A percentile compares a stretch with the other conserved stretches of the same genome.
phyloP scores from a whole-genome alignment of 345 rosid genomes.

The Murraya paniculata region DNA sequence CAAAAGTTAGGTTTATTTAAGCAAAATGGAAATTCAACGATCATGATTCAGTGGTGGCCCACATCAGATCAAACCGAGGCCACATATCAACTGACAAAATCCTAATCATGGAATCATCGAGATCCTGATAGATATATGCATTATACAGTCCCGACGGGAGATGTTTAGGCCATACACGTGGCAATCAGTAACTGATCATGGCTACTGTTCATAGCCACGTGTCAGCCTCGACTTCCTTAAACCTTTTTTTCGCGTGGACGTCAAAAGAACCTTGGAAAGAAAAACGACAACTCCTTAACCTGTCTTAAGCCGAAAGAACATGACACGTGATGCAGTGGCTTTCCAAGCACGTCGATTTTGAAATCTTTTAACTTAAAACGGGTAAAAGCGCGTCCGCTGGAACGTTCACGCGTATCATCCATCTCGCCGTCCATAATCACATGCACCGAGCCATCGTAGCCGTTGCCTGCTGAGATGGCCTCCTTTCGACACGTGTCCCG shows the following conservation, averaged over 20 bases:
- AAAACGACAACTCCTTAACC: not conserved
- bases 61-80: not conserved
- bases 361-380: not conserved
- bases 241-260: constrained; percentile 19
- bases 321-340: constrained; percentile 9
- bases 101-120: not conserved
- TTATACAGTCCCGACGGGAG: not conserved
- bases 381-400: constrained; percentile 21
- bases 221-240: not conserved
- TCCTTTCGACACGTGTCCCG: constrained; percentile 3
- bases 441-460: constrained; percentile 37
- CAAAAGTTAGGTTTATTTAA: too few species aligned
- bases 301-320: constrained; percentile 7
- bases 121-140: not conserved
- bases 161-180: not conserved
- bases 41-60: not conserved
- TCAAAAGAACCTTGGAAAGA: constrained; percentile 14
- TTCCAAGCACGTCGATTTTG: not conserved
- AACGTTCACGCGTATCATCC: constrained; percentile 32
- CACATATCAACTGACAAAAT: not conserved
- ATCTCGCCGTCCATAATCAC: constrained; percentile 52
- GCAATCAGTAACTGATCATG: not conserved
- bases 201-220: not conserved
- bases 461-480: constrained; percentile 33
- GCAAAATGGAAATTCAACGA: too few species aligned